Evolutionary conservation across 345 rosid species (phyloP).

Genomic region (Erodium maritimum): DNA sequence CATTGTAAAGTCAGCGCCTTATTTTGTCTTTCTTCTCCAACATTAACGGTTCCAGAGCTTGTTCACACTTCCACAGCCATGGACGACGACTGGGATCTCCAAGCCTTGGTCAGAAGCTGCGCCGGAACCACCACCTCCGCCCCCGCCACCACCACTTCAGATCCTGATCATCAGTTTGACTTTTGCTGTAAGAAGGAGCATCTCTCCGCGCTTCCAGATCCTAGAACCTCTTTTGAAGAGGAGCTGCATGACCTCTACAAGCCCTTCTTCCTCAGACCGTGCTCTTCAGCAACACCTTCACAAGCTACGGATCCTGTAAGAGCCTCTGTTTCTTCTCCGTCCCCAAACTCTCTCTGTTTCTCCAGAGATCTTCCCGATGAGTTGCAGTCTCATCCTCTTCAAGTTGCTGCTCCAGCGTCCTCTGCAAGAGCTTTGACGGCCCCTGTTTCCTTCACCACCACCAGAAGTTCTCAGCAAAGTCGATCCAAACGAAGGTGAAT

Average conservation of each 20-base stretch:
- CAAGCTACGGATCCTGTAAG: conserved; percentile 8
- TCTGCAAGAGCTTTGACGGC: conserved; percentile 9
- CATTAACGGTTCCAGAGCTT: neutral
- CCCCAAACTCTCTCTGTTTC: conserved; percentile 8
- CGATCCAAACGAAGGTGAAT: conserved; percentile 83
- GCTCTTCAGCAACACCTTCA: conserved; percentile 14
- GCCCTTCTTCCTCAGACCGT: conserved; percentile 48
- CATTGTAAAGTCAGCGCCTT: conserved; percentile 79
- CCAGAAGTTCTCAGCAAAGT: conserved; percentile 27
- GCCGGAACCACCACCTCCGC: conserved; percentile 24
- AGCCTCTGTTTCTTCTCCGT: conserved; percentile 27
- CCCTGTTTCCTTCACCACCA: conserved; percentile 16
- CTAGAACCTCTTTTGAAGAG: conserved; percentile 18
- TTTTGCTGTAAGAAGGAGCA: neutral
- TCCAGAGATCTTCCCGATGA: conserved; percentile 16
- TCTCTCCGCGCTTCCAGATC: conserved; percentile 17
- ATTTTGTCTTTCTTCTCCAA: conserved; percentile 23
- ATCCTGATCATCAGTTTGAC: neutral
- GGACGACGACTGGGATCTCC: conserved; percentile 72
- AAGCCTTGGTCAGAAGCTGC: conserved; percentile 86
- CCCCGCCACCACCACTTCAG: conserved; percentile 10
- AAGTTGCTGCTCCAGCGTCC: conserved; percentile 16
- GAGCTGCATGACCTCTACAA: conserved; percentile 67
- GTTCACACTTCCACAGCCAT: conserved; percentile 1
- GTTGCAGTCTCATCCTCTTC: conserved; percentile 16